Base-by-base conservation (phyloP, 73 alveolate species). In the Blepharisma japonicum region DNA sequence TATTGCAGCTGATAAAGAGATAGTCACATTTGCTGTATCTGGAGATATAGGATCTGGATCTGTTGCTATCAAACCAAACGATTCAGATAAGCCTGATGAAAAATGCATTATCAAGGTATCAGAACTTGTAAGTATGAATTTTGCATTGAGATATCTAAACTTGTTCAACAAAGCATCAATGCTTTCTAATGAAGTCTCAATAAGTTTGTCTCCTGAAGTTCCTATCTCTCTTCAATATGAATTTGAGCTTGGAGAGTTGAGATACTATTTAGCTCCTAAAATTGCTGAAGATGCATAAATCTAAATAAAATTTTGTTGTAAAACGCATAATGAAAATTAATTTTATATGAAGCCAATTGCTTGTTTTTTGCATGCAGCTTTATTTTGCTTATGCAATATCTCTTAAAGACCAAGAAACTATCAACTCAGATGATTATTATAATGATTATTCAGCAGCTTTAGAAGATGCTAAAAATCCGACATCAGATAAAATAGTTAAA, bases 1-100 rank as follows among this genome's bases (percentile, higher is more conserved):
- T 79, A 90, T 95, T 53, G 96, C 91, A 77, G 91, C 96, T 4
- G 81, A 89, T 67, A 71, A 91, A 47, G 96, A 93, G 72, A 84
- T 68, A 79, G 90, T 91, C 55, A 91, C 85, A 77, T 91, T 96
- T 88, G 90, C 92, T 68, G 98, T 91, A 20, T 90, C 92, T 70
- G 98, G 98, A 45, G 99, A 96, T 70, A 81, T 89, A 71, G 98
- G 98, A 45, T 88, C 92, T n/a, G 99, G 99, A 56, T 89, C 95
- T 21, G 93, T 94, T 55, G 80, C 87, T 47, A 78, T 96, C 77
- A 97, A 93, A 82, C 90, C 94, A 78, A 49, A 53, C 50, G 47
- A 79, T 3, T 14, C n/a, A 66, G n/a, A 14, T 21, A 23, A 66
- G 38, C n/a, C 42, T 32, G 42, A 32, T 32, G 42, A 66, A 14